Conservation (phyloP, 1,284 basidiomycete species). For the Naganishia albida region DNA sequence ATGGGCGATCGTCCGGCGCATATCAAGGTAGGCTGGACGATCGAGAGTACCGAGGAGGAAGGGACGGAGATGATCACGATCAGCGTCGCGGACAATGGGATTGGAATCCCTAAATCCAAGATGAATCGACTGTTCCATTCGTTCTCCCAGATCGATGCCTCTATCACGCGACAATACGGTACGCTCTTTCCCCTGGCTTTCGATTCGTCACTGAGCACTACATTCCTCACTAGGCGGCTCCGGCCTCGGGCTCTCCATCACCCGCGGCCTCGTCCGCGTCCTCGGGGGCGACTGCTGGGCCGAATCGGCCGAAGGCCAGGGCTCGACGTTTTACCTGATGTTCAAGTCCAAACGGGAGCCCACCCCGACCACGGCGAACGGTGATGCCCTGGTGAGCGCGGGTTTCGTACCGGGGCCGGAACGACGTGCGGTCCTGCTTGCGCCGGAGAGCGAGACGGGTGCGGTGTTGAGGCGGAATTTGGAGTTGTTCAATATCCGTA, state of each 20-base stretch:
- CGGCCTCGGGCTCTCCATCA: slow-evolving; percentile 45
- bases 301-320: slow-evolving; percentile 46
- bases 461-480: slow-evolving; percentile 15
- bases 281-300: slow-evolving; percentile 50
- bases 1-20: slow-evolving; percentile 33
- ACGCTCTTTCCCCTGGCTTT: neutral
- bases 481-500: slow-evolving; percentile 6
- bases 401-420: slow-evolving; percentile 1
- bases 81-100: slow-evolving; percentile 44
- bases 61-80: slow-evolving; percentile 37
- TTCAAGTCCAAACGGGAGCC: slow-evolving; percentile 40
- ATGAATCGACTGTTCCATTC: slow-evolving; percentile 50
- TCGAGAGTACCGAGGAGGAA: slow-evolving; percentile 34
- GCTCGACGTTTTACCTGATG: slow-evolving; percentile 49
- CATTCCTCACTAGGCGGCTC: slow-evolving; percentile 38
- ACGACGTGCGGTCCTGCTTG: slow-evolving; percentile 6
- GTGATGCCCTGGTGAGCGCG: no score
- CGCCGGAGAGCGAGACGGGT: slow-evolving; percentile 6
- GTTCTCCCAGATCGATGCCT: slow-evolving; percentile 51
- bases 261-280: slow-evolving; percentile 44
- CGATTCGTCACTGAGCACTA: neutral
- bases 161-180: slow-evolving; percentile 49
- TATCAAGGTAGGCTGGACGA: slow-evolving; percentile 42
- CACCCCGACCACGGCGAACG: no score
- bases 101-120: slow-evolving; percentile 44